These are phyloP conservation scores for Eucalyptus lansdowneana DNA, from an alignment of 345 rosid genomes.

Conservation along the genomic window DNA sequence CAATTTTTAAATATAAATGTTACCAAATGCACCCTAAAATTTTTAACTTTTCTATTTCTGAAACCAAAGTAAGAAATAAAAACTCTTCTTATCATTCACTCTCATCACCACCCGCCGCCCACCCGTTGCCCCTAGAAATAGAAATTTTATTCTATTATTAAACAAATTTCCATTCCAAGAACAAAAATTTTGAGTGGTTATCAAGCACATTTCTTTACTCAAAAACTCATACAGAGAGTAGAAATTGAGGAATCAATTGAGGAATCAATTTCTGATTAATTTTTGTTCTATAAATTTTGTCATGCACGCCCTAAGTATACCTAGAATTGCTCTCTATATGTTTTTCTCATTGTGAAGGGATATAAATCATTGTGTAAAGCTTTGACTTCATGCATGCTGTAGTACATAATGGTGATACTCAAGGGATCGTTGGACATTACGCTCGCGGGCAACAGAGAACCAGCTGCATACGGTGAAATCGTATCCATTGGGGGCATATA, in stretches of 20 bases:
- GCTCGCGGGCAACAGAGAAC: slow-evolving; percentile 64
- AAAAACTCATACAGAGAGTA: rapidly evolving
- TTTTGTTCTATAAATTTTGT: too few relatives aligned
- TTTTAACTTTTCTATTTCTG: too few relatives aligned
- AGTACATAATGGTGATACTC: slow-evolving; percentile 85
- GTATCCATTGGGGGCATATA: slow-evolving; percentile 88
- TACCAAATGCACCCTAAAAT: too few relatives aligned
- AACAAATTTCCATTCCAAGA: too few relatives aligned
- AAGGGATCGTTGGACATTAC: slow-evolving; percentile 62
- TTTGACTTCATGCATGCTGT: background rate
- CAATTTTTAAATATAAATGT: too few relatives aligned
- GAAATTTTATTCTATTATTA: too few relatives aligned
- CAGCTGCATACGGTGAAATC: slow-evolving; percentile 75
- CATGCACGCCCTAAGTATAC: rapidly evolving
- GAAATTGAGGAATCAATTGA: too few relatives aligned
- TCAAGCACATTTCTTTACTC: too few relatives aligned
- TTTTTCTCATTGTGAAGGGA: background rate
- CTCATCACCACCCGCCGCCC: rapidly evolving
- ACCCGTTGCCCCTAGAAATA: rapidly evolving
- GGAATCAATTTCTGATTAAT: too few relatives aligned
- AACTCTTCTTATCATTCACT: too few relatives aligned
- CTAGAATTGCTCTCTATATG: background rate
- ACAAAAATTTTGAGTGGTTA: too few relatives aligned
- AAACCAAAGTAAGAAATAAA: too few relatives aligned
- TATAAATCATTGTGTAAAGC: background rate